Base-by-base conservation (phyloP, 2,329 filamentous ascomycete genomes). In the Ambrosiella beaveri region DNA sequence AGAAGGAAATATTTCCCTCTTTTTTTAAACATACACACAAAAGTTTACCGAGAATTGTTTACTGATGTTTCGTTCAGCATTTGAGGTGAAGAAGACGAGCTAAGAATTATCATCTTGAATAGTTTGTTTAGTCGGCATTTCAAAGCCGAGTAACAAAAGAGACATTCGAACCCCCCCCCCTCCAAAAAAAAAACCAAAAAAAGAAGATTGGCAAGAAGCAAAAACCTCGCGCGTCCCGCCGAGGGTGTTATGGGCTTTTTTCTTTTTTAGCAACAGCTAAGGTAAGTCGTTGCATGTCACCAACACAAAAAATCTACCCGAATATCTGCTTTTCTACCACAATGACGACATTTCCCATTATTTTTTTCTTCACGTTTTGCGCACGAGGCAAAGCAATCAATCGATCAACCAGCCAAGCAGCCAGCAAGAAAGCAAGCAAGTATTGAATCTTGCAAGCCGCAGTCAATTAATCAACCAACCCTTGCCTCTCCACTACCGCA, bases 211-310 rank as follows among this genome's bases (percentile, higher is more conserved):
- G 27, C 27, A 27, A 27, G 27, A 27, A 57, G 40, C 51, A 50
- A 54, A 59, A 59, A 17, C 54, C 45, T 59, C 58, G 58, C 37
- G 58, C 58, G 54, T 56, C 58, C 58, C 58, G 58, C 58, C 58
- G 58, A 45, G 40, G 44, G 36, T 13, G 40, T 35, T 41, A 13
- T 17, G 45, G 6, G 35, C 35, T 27, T 56, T n/a, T 53, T 59
- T 52, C 19, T 41, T 47, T n/a, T 41, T 12, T 41, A 6, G 39
- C 6, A 11, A 41, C 11, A 41, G 39, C 11, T 41, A 41, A 41
- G n/a, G 39, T 41, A 41, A 41, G 39, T 11, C n/a, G 2, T 41
- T 41, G 11, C 39, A 12, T n/a, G 39, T 41, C 39, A 41, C 39
- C 39, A 41, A 11, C 39, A 41, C n/a, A 11, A 41, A 41, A 15